Conservation (phyloP, 805 yeast genomes). For the Spathaspora arborariae region DNA sequence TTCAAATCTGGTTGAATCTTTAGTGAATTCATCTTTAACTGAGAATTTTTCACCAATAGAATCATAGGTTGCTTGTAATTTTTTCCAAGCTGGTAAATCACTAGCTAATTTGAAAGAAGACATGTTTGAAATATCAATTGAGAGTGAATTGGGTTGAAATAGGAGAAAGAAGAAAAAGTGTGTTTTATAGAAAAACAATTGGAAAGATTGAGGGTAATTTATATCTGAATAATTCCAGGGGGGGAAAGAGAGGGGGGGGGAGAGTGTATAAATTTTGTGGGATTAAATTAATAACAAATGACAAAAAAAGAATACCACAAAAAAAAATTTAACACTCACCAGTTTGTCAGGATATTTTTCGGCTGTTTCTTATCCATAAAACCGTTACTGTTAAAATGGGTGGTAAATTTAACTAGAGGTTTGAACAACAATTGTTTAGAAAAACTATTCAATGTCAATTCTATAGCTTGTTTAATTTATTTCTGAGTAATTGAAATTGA, state of each 20-base stretch:
- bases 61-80: constrained; percentile 69
- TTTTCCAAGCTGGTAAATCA: constrained; percentile 82
- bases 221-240: neutral
- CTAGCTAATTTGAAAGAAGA: constrained; percentile 51
- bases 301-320: neutral
- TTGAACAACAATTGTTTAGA: no score
- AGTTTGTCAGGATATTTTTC: neutral
- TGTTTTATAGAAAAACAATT: neutral
- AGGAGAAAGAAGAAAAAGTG: neutral
- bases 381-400: no score
- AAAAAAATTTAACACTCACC: neutral
- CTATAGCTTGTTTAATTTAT: neutral
- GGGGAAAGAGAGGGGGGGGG: neutral
- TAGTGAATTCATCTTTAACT: constrained; percentile 72
- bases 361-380: neutral
- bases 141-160: neutral
- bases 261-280: no score
- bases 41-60: constrained; percentile 66
- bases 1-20: constrained; percentile 70
- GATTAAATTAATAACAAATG: neutral
- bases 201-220: neutral
- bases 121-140: neutral
- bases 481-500: no score
- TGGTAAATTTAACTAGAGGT: no score
- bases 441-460: no score